These are phyloP conservation scores for Cryphonectria nitschkei DNA, from an alignment of 2,329 filamentous ascomycete species.

Conservation along the genomic window DNA sequence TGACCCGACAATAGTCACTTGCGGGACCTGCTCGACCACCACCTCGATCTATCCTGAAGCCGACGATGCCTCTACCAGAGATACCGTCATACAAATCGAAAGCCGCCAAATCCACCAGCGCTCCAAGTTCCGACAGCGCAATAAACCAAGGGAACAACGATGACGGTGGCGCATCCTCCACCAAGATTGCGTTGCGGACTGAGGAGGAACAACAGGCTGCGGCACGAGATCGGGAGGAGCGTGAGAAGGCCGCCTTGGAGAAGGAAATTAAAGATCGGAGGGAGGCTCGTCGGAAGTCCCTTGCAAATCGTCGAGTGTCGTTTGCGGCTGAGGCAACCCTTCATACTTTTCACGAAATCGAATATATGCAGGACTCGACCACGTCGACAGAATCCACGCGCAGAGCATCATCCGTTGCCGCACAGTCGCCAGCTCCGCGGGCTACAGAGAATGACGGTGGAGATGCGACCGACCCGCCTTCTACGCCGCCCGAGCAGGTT, in stretches of 20 bases:
- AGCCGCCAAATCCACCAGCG: slow-evolving; percentile 44
- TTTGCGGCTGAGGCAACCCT: slow-evolving; percentile 97
- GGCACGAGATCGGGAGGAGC: slow-evolving; percentile 70
- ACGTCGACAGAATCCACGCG: slow-evolving; percentile 77
- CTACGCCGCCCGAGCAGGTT: slow-evolving; percentile 64
- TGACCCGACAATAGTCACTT: slow-evolving; percentile 52
- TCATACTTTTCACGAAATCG: slow-evolving; percentile 95
- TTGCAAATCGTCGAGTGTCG: slow-evolving; percentile 90
- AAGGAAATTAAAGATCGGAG: slow-evolving; percentile 71
- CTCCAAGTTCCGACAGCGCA: slow-evolving; percentile 45
- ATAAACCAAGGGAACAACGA: slow-evolving; percentile 51
- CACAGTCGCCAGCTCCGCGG: slow-evolving; percentile 34
- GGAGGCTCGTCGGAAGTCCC: slow-evolving; percentile 88
- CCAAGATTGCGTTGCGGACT: slow-evolving; percentile 67
- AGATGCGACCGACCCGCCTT: slow-evolving; percentile 60
- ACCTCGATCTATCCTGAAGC: slow-evolving; percentile 78
- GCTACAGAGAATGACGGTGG: slow-evolving; percentile 41
- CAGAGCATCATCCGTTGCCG: slow-evolving; percentile 65
- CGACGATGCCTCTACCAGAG: slow-evolving; percentile 69
- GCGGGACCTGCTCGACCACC: slow-evolving; percentile 54
- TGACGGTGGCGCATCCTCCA: slow-evolving; percentile 43
- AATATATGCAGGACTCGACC: slow-evolving; percentile 85
- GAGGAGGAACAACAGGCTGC: slow-evolving; percentile 74
- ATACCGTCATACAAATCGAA: slow-evolving; percentile 70
- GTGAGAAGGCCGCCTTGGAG: slow-evolving; percentile 61